A percentile compares a stretch with the other conserved stretches of the same genome.
Evolutionary conservation across 768 basidiomycete species (phyloP).

Genomic region (Piloderma croceum): DNA sequence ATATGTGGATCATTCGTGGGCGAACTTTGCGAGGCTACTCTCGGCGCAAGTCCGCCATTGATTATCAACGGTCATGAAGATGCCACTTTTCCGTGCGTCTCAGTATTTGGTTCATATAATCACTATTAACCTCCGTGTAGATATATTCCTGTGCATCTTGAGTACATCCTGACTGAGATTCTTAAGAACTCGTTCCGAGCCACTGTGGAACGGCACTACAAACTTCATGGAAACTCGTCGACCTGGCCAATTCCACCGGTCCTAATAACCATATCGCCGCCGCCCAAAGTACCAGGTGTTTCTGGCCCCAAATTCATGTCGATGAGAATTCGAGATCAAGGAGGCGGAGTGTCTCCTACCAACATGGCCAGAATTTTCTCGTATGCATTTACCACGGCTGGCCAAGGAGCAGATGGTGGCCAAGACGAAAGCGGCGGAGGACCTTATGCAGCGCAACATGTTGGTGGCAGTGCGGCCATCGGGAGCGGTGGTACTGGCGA

Average conservation of each 20-base stretch:
- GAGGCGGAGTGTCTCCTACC: conserved; percentile 72
- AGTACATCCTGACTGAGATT: conserved; percentile 87
- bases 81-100: conserved; percentile 71
- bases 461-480: conserved; percentile 67
- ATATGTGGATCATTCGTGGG: conserved; percentile 82
- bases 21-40: conserved; percentile 79
- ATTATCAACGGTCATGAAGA: conserved; percentile 66
- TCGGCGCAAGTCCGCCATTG: conserved; percentile 65
- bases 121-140: conserved; percentile 32
- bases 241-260: conserved; percentile 51
- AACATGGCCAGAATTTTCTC: conserved; percentile 82
- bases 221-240: conserved; percentile 31
- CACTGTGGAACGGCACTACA: conserved; percentile 70
- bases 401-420: conserved; percentile 32
- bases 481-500: conserved; percentile 36
- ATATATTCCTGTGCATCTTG: conserved; percentile 85
- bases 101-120: not conserved
- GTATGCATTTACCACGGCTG: conserved; percentile 88
- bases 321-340: conserved; percentile 78
- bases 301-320: conserved; percentile 51
- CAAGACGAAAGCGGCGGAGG: conserved; percentile 48
- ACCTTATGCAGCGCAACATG: conserved; percentile 72
- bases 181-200: conserved; percentile 90
- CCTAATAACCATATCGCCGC: conserved; percentile 63
- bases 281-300: conserved; percentile 27